A percentile compares a stretch with the other conserved stretches of the same genome.
Evolutionary conservation across 2,329 filamentous ascomycete genomes (phyloP).

Genomic region (Orbilia blumenaviensis): DNA sequence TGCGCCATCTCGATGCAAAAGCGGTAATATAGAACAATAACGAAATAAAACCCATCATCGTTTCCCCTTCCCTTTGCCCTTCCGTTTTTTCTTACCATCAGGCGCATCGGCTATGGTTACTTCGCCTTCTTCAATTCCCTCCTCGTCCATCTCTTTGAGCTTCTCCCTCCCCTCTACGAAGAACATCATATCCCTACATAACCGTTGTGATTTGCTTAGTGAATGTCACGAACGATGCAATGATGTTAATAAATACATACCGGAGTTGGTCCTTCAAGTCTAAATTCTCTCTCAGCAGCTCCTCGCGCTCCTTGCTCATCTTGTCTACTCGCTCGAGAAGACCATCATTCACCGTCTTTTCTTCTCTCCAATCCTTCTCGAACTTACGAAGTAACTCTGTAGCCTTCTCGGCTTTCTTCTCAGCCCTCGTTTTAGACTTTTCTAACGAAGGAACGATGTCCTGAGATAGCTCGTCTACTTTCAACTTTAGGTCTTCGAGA

Average conservation of each 20-base stretch:
- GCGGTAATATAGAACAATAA: background rate
- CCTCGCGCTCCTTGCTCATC: conserved; percentile 68
- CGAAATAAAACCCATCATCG: background rate
- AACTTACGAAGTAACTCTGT: conserved; percentile 79
- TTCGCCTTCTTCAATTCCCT: conserved; percentile 47
- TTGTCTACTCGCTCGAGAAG: conserved; percentile 83
- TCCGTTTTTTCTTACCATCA: conserved; percentile 38
- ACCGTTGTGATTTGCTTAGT: background rate
- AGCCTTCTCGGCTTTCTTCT: conserved; percentile 74
- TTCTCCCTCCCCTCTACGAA: conserved; percentile 51
- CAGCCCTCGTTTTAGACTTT: conserved; percentile 74
- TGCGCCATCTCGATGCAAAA: conserved; percentile 9
- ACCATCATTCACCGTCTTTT: conserved; percentile 83
- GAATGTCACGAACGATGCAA: background rate
- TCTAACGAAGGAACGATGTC: conserved; percentile 75
- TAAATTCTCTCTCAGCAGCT: conserved; percentile 70
- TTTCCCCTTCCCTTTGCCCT: conserved; percentile 48
- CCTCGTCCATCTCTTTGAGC: conserved; percentile 51
- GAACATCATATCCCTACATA: conserved; percentile 45
- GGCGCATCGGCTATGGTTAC: conserved; percentile 41
- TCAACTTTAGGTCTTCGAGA: conserved; percentile 66
- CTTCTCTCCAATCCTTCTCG: conserved; percentile 80
- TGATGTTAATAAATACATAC: background rate
- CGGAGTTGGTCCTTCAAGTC: conserved; percentile 60
- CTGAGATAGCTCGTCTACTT: conserved; percentile 66